Percentiles rank a stretch among this genome's conserved stretches.
Evolutionary conservation across 331 rosid genomes (phyloP).

Genomic region (Rhamnella rubrinervis): DNA sequence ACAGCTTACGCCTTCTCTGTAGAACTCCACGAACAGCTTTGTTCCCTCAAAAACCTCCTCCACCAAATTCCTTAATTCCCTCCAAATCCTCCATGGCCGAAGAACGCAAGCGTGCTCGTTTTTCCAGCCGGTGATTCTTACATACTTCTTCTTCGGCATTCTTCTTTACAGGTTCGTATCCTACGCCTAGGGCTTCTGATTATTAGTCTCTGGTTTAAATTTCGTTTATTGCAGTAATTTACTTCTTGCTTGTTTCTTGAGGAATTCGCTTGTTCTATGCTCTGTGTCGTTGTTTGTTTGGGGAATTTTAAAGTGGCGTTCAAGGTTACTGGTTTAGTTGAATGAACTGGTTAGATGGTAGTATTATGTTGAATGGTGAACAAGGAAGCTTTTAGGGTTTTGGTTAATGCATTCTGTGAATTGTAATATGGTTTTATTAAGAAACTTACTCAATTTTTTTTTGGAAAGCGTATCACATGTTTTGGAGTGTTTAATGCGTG

Average conservation of each 20-base stretch:
- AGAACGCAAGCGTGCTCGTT: conserved; percentile 5
- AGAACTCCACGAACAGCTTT: too few relatives aligned
- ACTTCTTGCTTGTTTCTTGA: background rate
- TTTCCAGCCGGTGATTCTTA: conserved; percentile 26
- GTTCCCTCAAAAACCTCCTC: background rate
- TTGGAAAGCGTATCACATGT: too few relatives aligned
- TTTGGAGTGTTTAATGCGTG: too few relatives aligned
- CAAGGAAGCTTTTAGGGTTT: too few relatives aligned
- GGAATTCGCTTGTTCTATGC: conserved; percentile 1
- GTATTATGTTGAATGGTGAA: too few relatives aligned
- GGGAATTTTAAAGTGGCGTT: too few relatives aligned
- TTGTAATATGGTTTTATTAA: too few relatives aligned
- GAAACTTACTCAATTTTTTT: too few relatives aligned
- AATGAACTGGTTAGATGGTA: too few relatives aligned
- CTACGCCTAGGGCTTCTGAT: conserved; percentile 4
- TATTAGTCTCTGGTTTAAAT: background rate
- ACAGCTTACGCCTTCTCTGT: background rate
- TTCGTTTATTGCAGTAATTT: background rate
- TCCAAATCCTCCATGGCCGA: conserved; percentile 8
- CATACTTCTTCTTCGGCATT: conserved; percentile 28
- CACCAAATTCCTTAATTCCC: background rate
- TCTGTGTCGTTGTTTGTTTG: too few relatives aligned
- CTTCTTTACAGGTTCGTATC: conserved; percentile 18
- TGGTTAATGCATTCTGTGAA: too few relatives aligned
- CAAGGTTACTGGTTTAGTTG: too few relatives aligned